Percentiles rank a stretch among this genome's conserved stretches.
Conservation (phyloP, 768 basidiomycete species). For the Leucosporidium yakuticum region DNA sequence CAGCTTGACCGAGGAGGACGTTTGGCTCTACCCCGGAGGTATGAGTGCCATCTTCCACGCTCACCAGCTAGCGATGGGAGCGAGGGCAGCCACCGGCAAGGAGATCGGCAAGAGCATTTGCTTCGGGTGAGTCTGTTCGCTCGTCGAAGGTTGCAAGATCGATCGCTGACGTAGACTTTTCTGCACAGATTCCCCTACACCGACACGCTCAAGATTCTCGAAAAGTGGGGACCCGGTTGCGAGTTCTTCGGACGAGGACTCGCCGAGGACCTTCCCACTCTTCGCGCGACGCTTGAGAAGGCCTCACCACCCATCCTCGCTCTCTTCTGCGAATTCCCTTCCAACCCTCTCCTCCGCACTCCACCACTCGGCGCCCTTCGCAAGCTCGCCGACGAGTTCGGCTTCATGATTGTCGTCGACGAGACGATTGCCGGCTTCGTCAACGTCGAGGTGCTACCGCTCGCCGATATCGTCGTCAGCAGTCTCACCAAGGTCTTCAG, state of each 20-base stretch:
- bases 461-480: slow-evolving; percentile 81
- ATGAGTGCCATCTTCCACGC: slow-evolving; percentile 95
- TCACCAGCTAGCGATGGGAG: slow-evolving; percentile 61
- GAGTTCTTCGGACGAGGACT: slow-evolving; percentile 79
- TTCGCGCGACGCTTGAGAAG: slow-evolving; percentile 58
- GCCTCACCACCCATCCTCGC: slow-evolving; percentile 61
- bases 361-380: slow-evolving; percentile 70
- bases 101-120: slow-evolving; percentile 72
- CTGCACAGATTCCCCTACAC: slow-evolving; percentile 77
- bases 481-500: slow-evolving; percentile 93
- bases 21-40: slow-evolving; percentile 77
- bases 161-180: neutral
- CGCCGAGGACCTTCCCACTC: slow-evolving; percentile 64
- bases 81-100: slow-evolving; percentile 46
- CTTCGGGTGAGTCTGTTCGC: slow-evolving; percentile 68
- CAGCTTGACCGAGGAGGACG: slow-evolving; percentile 73
- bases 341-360: slow-evolving; percentile 86
- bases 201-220: slow-evolving; percentile 84
- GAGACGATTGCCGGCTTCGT: slow-evolving; percentile 92
- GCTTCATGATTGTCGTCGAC: slow-evolving; percentile 82
- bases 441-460: slow-evolving; percentile 82
- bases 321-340: slow-evolving; percentile 89
- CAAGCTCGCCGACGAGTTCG: slow-evolving; percentile 73
- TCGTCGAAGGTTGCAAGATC: neutral
- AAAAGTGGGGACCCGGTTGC: slow-evolving; percentile 95